Base-by-base conservation (phyloP, 2,329 filamentous ascomycete species). In the Aspergillus quadrilineatus region DNA sequence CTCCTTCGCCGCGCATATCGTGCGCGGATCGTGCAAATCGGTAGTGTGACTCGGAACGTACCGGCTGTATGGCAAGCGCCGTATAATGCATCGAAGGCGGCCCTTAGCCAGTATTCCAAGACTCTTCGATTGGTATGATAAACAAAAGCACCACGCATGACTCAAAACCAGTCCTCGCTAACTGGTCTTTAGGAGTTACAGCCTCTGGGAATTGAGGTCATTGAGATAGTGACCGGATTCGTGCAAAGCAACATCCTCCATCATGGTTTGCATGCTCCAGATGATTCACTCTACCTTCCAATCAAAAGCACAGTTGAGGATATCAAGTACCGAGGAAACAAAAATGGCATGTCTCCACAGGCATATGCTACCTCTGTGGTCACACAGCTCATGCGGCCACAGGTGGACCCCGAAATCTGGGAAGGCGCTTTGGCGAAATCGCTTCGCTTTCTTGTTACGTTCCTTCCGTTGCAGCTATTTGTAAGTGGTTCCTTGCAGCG, bases 1-100 rank as follows among this genome's bases (percentile, higher is more conserved):
- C 61, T 62, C 5, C 60, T 63, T 28, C 52, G 60, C 26, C 51
- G 28, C 4, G 55, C 61, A 15, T 32, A 34, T 4, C 51, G 52
- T 6, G 26, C 26, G 26, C 60, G 52, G 7, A 64, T 64, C 41
- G 62, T 62, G 53, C 62, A 64, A 47, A 61, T 64, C 39, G 60
- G 58, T 14, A 64, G 61, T 10, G 61, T 63, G 22, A 63, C 61
- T 3, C 50, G 61, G 34, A 30, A 36, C 29, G 15, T 45, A 10
- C 50, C 50, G 6, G 15, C 45, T 8, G 50, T 45, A 2, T 53
- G 50, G 50, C 50, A 53, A 15, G 39, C 14, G 2, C 9, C 50
- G 3, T 53, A 53, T 37, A 53, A 53, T 29, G 50, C 50, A 4
- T 53, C 50, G 28, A 53, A 53, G 50, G 50, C 50, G 39, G 50